Base-by-base conservation (phyloP, 106 monocot genomes). In the Dendrobium huoshanense region DNA sequence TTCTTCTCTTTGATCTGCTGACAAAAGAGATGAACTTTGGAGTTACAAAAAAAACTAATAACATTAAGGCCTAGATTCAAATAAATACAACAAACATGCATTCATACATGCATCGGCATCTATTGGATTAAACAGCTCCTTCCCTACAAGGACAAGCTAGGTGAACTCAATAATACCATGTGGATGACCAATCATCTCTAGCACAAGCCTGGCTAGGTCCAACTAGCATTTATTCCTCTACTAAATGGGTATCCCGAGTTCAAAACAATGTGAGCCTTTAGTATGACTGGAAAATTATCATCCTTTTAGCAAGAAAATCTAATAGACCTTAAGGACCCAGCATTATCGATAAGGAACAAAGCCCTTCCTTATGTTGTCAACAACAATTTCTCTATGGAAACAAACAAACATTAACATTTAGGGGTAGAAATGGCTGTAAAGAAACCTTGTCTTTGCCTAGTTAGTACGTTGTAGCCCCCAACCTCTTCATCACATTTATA, bases 1-100 rank as follows among this genome's bases (percentile, higher is more conserved):
- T 82, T 70, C 82, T 82, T 55, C 82, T 77, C 70, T 82, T 82
- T 42, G 77, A 82, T 76, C 82, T 82, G 72, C 27, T 64, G 40
- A 77, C 43, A 75, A 22, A 37, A 76, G 76, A 27, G 19, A 7
- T 44, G 42, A 42, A 42, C 20, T 41, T 43, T 42, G 10, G 17
- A 72, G 72, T 74, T 24, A 18, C 20, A 51, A 76, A 13, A n/a
- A 74, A 17, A 74, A 19, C 6, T 44, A 44, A 44, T 44, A 44
- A 74, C 17, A 20, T 44, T 1, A 25, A 31, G 68, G 4, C 7
- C 3, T 15, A 10, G 25, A 11, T 68, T 68, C 61, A n/a, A n/a
- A 8, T 24, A 24, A 61, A 61, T n/a, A 61, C 10, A 7, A 61
- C n/a, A 61, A 61, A 61, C n/a, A 61, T 61, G 22, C 5, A 22